Percentiles rank a stretch among this genome's conserved stretches.
Evolutionary conservation across 2,329 filamentous ascomycete genomes (phyloP).

Genomic region (Gyromitra esculenta): DNA sequence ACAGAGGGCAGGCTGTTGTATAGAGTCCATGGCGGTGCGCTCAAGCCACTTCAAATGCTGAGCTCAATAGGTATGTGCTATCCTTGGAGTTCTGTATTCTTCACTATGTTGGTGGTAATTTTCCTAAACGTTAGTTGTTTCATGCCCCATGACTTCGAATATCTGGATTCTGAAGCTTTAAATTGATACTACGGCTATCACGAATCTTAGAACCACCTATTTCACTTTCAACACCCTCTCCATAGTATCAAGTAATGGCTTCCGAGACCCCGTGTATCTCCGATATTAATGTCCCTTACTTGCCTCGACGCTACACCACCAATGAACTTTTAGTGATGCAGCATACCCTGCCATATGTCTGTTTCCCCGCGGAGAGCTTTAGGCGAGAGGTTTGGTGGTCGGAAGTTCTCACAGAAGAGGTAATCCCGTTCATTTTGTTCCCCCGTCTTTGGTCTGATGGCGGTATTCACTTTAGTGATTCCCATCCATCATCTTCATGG

Average conservation of each 20-base stretch:
- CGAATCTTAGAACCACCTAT: background rate
- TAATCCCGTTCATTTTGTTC: background rate
- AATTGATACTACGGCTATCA: background rate
- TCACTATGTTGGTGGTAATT: background rate
- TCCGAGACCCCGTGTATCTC: background rate
- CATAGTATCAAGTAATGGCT: conserved; percentile 3
- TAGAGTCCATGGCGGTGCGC: too few relatives aligned
- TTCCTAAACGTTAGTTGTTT: background rate
- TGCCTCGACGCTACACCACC: conserved; percentile 31
- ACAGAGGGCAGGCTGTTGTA: too few relatives aligned
- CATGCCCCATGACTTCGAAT: background rate
- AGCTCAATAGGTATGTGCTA: background rate
- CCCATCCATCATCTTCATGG: background rate
- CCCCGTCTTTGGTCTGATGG: background rate
- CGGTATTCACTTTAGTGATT: background rate
- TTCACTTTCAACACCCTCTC: background rate
- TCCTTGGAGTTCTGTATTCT: background rate
- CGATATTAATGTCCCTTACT: background rate
- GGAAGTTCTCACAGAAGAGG: conserved; percentile 15
- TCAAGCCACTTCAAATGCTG: background rate
- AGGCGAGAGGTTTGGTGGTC: conserved; percentile 33
- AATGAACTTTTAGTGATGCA: conserved; percentile 43
- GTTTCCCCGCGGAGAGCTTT: conserved; percentile 41
- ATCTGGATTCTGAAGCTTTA: background rate
- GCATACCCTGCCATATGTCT: conserved; percentile 35